Percentiles rank a stretch among this genome's conserved stretches.
These are phyloP conservation scores for Vitis riparia DNA, from an alignment of 164 flowering plant genomes.

Conservation along the genomic window DNA sequence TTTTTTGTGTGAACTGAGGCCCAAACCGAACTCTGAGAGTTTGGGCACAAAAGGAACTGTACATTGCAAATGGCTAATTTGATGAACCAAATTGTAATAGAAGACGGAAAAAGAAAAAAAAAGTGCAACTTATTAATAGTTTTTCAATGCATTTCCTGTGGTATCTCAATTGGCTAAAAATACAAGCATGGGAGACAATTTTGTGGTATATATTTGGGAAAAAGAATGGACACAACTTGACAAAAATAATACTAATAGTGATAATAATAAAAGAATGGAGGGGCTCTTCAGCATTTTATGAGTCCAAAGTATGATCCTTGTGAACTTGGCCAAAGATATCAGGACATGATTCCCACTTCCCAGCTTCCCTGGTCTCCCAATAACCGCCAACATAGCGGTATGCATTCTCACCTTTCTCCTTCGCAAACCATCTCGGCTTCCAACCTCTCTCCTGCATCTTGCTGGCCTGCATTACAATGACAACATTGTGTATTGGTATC, in stretches of 20 bases:
- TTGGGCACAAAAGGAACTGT: too few relatives aligned
- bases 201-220: too few relatives aligned
- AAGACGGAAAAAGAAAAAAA: too few relatives aligned
- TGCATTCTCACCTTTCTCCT: slow-evolving; percentile 46
- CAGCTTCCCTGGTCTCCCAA: slow-evolving; percentile 68
- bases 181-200: too few relatives aligned
- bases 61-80: too few relatives aligned
- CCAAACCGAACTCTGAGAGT: too few relatives aligned
- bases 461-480: slow-evolving; percentile 44
- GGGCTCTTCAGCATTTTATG: not conserved
- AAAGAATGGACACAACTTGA: too few relatives aligned
- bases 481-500: not conserved
- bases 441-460: slow-evolving; percentile 81
- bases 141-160: too few relatives aligned
- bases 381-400: slow-evolving; percentile 66
- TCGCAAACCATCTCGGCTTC: slow-evolving; percentile 71
- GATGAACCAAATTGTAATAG: too few relatives aligned
- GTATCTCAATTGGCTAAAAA: too few relatives aligned
- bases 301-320: slow-evolving; percentile 27
- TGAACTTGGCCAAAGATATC: slow-evolving; percentile 63
- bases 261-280: not conserved
- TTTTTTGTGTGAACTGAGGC: too few relatives aligned
- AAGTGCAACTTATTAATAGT: too few relatives aligned
- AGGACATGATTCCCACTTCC: slow-evolving; percentile 59
- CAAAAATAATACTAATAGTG: not conserved